Percentiles rank a stretch among this genome's conserved stretches.
Conservation (phyloP, 768 basidiomycete species). For the Tulasnella sp. region DNA sequence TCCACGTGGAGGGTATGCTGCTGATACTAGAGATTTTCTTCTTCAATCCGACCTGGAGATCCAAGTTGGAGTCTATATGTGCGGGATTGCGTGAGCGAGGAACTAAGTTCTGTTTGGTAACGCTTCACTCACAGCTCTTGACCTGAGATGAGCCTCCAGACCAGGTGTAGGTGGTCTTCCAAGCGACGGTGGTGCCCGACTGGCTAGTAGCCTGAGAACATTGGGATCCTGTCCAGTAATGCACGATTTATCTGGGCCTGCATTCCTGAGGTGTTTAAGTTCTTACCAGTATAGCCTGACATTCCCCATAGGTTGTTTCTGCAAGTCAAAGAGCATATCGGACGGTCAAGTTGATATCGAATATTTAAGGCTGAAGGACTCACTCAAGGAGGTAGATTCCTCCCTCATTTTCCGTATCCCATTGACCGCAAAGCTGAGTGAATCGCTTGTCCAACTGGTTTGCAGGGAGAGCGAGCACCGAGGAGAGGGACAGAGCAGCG, state of each 20-base stretch:
- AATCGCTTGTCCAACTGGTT: neutral
- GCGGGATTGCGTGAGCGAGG: neutral
- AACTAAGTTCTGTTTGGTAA: neutral
- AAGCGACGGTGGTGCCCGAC: constrained; percentile 5
- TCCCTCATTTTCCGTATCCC: constrained; percentile 9
- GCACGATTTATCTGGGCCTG: neutral
- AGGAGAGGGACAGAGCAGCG: neutral
- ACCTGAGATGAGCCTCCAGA: constrained; percentile 11
- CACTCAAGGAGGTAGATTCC: constrained; percentile 3
- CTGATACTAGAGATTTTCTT: neutral
- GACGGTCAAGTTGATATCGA: neutral
- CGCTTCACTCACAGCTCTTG: neutral
- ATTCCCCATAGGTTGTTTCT: neutral
- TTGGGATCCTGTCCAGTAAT: neutral
- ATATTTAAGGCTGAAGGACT: neutral
- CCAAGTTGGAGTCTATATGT: neutral
- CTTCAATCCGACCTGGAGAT: constrained; percentile 9
- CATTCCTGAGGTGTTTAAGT: neutral
- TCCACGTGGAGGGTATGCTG: constrained; percentile 8
- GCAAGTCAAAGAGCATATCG: too few species aligned
- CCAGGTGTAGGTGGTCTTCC: constrained; percentile 13
- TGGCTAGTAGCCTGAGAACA: neutral
- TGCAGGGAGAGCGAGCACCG: neutral
- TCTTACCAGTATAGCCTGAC: constrained; percentile 3
- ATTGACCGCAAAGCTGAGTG: constrained; percentile 9